A percentile compares a stretch with the other conserved stretches of the same genome.
These are phyloP conservation scores for Colletotrichum godetiae DNA, from an alignment of 2,329 filamentous ascomycete genomes.

Conservation along the genomic window DNA sequence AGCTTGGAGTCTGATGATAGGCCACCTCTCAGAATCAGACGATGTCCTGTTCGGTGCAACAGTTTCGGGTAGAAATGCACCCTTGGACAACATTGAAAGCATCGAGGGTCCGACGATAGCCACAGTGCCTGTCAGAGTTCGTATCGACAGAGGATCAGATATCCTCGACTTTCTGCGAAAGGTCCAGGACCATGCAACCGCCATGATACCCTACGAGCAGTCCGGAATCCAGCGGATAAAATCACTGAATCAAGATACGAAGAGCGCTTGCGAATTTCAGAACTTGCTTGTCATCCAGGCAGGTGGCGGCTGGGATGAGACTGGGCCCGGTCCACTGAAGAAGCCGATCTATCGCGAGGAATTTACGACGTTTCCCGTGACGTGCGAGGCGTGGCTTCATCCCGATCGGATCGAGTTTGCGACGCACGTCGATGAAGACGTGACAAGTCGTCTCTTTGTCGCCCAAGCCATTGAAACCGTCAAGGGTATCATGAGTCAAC, in stretches of 20 bases:
- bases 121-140: constrained; percentile 43
- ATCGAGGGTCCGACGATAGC: constrained; percentile 45
- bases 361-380: constrained; percentile 28
- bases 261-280: constrained; percentile 39
- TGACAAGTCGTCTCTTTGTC: constrained; percentile 20
- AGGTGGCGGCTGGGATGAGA: constrained; percentile 20
- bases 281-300: constrained; percentile 46
- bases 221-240: constrained; percentile 37
- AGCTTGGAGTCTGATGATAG: constrained; percentile 47
- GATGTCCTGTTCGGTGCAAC: constrained; percentile 43
- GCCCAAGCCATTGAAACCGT: constrained; percentile 15
- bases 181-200: constrained; percentile 33
- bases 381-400: constrained; percentile 25
- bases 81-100: constrained; percentile 40
- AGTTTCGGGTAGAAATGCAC: constrained; percentile 43
- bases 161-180: constrained; percentile 20
- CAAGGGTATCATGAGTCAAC: constrained; percentile 19
- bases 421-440: constrained; percentile 25
- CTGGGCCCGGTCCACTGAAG: constrained; percentile 6
- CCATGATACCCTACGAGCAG: constrained; percentile 41
- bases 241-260: constrained; percentile 31
- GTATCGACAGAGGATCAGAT: constrained; percentile 18
- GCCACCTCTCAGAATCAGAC: constrained; percentile 46
- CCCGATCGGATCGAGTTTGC: constrained; percentile 15
- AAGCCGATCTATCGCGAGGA: constrained; percentile 30